These are phyloP conservation scores for Abrus pulchellus DNA, from an alignment of 306 rosid genomes.

Conservation along the genomic window DNA sequence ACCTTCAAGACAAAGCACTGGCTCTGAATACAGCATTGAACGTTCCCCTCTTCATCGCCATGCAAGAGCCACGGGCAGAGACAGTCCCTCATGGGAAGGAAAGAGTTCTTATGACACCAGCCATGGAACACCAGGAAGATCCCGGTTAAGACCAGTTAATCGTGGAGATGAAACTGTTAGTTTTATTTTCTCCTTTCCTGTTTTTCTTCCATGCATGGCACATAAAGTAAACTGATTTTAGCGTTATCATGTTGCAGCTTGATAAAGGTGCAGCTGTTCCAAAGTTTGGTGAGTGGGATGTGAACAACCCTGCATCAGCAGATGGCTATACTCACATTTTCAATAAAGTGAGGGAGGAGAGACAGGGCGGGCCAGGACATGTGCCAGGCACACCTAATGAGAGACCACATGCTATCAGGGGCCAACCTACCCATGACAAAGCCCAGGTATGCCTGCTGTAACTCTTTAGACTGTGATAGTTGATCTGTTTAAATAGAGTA, in stretches of 20 bases:
- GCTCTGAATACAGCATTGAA: conserved; percentile 75
- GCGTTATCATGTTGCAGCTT: conserved; percentile 62
- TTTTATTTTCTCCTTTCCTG: conserved; percentile 47
- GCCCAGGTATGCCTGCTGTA: conserved; percentile 57
- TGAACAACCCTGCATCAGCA: conserved; percentile 79
- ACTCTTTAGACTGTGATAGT: no score
- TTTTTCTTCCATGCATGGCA: background rate
- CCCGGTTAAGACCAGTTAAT: conserved; percentile 64
- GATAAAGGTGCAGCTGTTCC: conserved; percentile 96
- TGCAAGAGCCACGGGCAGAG: conserved; percentile 69
- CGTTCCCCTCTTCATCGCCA: conserved; percentile 91
- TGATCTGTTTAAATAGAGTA: no score
- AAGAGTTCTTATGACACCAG: conserved; percentile 69
- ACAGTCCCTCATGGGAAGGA: conserved; percentile 72
- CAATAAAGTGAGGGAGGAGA: conserved; percentile 79
- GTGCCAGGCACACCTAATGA: conserved; percentile 59
- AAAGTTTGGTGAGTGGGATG: conserved; percentile 96
- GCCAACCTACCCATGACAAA: conserved; percentile 49
- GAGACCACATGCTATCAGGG: conserved; percentile 49
- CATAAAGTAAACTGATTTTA: conserved; percentile 18
- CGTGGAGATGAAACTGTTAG: conserved; percentile 79
- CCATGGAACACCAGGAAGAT: conserved; percentile 85
- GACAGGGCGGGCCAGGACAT: conserved; percentile 63
- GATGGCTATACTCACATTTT: conserved; percentile 91
- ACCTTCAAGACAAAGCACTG: conserved; percentile 64